Evolutionary conservation across 805 yeast genomes (phyloP).

Genomic region (Starmerella bombi): DNA sequence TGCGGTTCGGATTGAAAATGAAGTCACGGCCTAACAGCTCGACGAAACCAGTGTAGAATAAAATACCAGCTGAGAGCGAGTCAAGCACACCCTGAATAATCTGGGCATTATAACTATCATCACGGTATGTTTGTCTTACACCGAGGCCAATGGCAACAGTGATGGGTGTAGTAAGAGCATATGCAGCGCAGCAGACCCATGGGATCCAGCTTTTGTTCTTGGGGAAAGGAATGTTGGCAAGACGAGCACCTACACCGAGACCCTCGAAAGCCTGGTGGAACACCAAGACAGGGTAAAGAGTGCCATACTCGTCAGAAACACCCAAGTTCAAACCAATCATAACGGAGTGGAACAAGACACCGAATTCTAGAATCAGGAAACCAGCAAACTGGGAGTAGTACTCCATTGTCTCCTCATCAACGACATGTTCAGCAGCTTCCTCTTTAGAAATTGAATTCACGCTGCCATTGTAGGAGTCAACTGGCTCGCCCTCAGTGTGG

Average conservation of each 20-base stretch:
- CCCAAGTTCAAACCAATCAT: slow-evolving; percentile 60
- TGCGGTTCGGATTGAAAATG: slow-evolving; percentile 33
- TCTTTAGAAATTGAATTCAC: neutral
- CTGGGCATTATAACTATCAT: slow-evolving; percentile 40
- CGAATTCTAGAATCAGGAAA: slow-evolving; percentile 52
- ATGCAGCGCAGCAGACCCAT: slow-evolving; percentile 38
- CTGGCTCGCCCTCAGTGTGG: neutral
- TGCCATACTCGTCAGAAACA: slow-evolving; percentile 46
- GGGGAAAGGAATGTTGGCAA: slow-evolving; percentile 49
- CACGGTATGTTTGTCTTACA: slow-evolving; percentile 44
- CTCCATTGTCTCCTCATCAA: slow-evolving; percentile 25
- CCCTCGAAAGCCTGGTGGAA: slow-evolving; percentile 77
- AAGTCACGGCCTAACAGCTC: slow-evolving; percentile 67
- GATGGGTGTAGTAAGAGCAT: slow-evolving; percentile 52
- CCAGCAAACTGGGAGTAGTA: slow-evolving; percentile 31
- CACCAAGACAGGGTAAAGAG: slow-evolving; percentile 50
- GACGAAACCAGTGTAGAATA: slow-evolving; percentile 59
- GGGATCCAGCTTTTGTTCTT: slow-evolving; percentile 36
- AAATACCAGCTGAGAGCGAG: slow-evolving; percentile 57
- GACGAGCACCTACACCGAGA: slow-evolving; percentile 60
- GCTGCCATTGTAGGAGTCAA: slow-evolving; percentile 6
- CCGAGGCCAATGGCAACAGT: slow-evolving; percentile 67
- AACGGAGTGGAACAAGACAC: slow-evolving; percentile 61
- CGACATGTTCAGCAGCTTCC: slow-evolving; percentile 22
- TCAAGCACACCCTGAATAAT: slow-evolving; percentile 54